These are phyloP conservation scores for Dianthus caryophyllus DNA, from an alignment of 148 eudicot species.

Conservation along the genomic window DNA sequence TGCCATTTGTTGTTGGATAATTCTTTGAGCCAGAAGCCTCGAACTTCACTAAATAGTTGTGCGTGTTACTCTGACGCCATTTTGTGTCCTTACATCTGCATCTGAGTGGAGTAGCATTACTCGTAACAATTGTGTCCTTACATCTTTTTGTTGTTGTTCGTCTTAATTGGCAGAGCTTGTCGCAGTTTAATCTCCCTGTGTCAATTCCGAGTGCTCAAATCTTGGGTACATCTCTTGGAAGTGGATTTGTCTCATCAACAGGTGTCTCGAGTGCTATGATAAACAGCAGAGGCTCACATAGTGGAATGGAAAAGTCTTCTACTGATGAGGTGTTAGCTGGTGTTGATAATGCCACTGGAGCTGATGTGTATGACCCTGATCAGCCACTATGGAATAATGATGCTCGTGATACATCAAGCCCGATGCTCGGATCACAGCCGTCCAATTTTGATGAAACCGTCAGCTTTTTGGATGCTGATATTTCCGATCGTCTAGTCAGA, in stretches of 20 bases:
- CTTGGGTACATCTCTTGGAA: conserved; percentile 52
- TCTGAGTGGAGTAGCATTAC: neutral
- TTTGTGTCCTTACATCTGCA: too few relatives aligned
- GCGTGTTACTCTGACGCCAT: too few relatives aligned
- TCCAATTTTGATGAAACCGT: conserved; percentile 43
- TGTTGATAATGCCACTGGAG: conserved; percentile 40
- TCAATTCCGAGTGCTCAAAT: conserved; percentile 73
- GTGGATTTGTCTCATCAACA: conserved; percentile 50
- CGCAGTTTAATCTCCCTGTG: conserved; percentile 93
- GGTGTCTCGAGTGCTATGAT: conserved; percentile 41
- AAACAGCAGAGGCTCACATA: conserved; percentile 40
- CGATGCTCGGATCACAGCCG: conserved; percentile 36
- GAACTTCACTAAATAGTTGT: too few relatives aligned
- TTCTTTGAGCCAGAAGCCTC: too few relatives aligned
- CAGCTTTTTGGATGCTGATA: conserved; percentile 40
- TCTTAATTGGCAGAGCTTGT: conserved; percentile 69
- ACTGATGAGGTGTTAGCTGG: conserved; percentile 36
- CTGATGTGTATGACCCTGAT: conserved; percentile 97
- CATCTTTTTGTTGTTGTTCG: conserved; percentile 1
- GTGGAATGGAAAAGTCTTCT: conserved; percentile 47
- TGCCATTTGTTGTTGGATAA: too few relatives aligned
- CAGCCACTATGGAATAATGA: conserved; percentile 85
- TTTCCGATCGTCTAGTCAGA: conserved; percentile 35
- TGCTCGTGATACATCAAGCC: conserved; percentile 48
- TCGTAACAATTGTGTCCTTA: neutral